Percentiles rank a stretch among this genome's conserved stretches.
These are phyloP conservation scores for Cyclotella kingstonii DNA, from an alignment of 108 stramenopile species.

Conservation along the genomic window DNA sequence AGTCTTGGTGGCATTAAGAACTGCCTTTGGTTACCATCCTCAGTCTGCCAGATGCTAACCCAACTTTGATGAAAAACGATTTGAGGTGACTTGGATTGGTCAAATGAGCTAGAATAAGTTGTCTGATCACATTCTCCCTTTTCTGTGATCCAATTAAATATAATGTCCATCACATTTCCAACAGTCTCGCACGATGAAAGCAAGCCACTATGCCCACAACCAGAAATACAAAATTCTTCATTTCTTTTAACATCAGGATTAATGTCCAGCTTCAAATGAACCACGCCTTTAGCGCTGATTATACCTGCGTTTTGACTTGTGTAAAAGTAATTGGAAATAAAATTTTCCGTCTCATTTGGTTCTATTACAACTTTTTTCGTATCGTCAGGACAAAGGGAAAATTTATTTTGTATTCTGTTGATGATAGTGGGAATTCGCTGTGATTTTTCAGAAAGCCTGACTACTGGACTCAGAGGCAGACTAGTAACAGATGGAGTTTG, in stretches of 20 bases:
- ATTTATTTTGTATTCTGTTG: constrained; percentile 29
- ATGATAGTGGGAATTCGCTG: constrained; percentile 14
- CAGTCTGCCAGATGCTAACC: constrained; percentile 17
- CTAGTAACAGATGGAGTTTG: not conserved
- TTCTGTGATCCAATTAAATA: constrained; percentile 21
- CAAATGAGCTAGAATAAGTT: constrained; percentile 1
- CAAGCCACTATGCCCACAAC: constrained; percentile 16
- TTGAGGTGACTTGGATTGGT: constrained; percentile 3
- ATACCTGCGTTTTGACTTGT: constrained; percentile 9
- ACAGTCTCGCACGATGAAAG: constrained; percentile 25
- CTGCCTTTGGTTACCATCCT: constrained; percentile 3
- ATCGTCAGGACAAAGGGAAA: constrained; percentile 16
- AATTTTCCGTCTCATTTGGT: constrained; percentile 17
- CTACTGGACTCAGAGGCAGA: not conserved
- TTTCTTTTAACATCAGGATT: constrained; percentile 11
- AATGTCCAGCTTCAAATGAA: constrained; percentile 32
- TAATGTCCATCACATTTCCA: constrained; percentile 8
- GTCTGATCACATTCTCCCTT: not conserved
- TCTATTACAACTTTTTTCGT: not conserved
- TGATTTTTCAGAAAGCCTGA: not conserved
- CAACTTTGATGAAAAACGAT: constrained; percentile 10
- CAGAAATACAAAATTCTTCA: constrained; percentile 19
- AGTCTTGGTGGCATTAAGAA: constrained; percentile 32
- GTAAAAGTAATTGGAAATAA: constrained; percentile 35
- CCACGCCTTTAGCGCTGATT: not conserved